Evolutionary conservation across 208 protist genomes (phyloP), one percentile per base, ranked within the genome.

Genomic region (Acanthamoeba rhysodes): DNA sequence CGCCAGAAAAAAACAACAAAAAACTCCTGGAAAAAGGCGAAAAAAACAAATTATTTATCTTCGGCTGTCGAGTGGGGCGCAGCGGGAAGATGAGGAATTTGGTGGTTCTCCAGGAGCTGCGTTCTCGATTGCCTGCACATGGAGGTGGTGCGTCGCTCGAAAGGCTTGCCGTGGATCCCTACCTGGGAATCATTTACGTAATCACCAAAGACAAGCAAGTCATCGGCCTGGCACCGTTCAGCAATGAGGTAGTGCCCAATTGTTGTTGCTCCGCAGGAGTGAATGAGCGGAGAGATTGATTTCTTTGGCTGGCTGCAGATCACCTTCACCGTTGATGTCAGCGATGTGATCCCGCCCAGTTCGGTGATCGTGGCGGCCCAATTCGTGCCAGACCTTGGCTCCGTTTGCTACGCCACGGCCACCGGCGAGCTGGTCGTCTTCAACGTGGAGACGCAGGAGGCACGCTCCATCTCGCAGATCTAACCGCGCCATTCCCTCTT

Each of bases 81-180:
- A 12, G 0, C n/a, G 66, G 12, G 66, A 45, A 72, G 74, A 82
- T 82, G 74, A 82, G 74, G 37, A 82, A 82, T 53, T 82, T 82
- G 74, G 74, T 82, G 45, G 74, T 82, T 34, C 74, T 82, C 45
- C 74, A 82, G 74, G 74, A 82, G 37, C 74, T 82, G 29, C 74
- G 74, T 0, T 14, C 74, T 29, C 74, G 22, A 12, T 53, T 82
- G 74, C 74, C 27, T 14, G 37, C 20, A 16, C 34, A 82, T 34
- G 74, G 34, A 29, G 74, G 6, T 27, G 70, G 18, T 48, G 70
- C 74, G 10, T n/a, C 32, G 12, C 24, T 66, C 22, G n/a, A 48
- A 68, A 90, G 68, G 27, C 66, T 90, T 9, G 82, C 82, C 20
- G 82, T 90, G n/a, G 82, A 90, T 48, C 82, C 82, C 53, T 90